phyloP scores from a whole-genome alignment of 495 filamentous ascomycete genomes.

The Saxophila tyrrhenica region DNA sequence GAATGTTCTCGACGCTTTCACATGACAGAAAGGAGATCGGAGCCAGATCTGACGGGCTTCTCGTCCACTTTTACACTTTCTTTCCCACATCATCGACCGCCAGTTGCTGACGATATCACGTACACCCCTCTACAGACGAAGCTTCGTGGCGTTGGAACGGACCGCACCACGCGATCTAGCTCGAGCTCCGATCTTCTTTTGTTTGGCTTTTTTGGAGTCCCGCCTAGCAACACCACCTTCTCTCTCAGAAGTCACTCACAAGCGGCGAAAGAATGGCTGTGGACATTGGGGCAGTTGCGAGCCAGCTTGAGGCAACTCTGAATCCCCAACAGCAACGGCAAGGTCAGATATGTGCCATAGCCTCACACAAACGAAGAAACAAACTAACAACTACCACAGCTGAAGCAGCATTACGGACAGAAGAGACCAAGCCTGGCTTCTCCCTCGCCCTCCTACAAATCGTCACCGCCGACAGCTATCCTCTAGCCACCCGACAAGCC shows the following conservation, averaged over 20 bases:
- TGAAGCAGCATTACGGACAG: constrained; percentile 64
- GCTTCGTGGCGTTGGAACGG: background rate
- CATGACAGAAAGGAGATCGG: too few species aligned
- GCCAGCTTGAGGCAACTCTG: constrained; percentile 75
- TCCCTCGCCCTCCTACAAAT: constrained; percentile 81
- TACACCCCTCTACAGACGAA: too few species aligned
- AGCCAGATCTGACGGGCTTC: too few species aligned
- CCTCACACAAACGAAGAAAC: background rate
- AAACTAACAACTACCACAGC: constrained; percentile 42
- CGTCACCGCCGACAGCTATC: constrained; percentile 58
- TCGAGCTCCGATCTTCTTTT: background rate
- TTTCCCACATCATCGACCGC: too few species aligned
- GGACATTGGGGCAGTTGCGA: constrained; percentile 57
- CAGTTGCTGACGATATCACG: too few species aligned
- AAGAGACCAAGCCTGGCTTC: constrained; percentile 65
- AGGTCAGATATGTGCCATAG: constrained; percentile 42
- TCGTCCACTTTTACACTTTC: too few species aligned
- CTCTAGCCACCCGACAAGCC: constrained; percentile 70
- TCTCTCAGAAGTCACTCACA: too few species aligned
- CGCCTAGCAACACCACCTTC: background rate
- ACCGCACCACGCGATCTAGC: background rate
- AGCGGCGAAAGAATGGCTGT: constrained; percentile 24
- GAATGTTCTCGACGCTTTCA: too few species aligned
- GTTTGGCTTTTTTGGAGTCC: background rate
- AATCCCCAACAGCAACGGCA: constrained; percentile 76